These are phyloP conservation scores for Talaromyces islandicus DNA, from an alignment of 2,329 filamentous ascomycete species.

Conservation along the genomic window DNA sequence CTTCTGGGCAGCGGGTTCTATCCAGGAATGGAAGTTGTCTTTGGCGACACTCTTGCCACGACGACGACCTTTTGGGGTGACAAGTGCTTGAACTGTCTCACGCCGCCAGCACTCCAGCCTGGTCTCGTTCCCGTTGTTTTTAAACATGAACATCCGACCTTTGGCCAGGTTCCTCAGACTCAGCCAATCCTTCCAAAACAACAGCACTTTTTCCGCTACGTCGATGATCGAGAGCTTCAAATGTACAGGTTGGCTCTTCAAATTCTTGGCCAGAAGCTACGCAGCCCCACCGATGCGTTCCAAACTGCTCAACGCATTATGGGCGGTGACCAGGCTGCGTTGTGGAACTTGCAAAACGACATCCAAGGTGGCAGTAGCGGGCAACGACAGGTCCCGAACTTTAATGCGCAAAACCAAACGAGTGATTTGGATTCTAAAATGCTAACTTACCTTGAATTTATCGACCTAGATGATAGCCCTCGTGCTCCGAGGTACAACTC, in stretches of 20 bases:
- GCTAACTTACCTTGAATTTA: constrained; percentile 68
- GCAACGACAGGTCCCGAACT: constrained; percentile 39
- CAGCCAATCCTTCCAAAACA: constrained; percentile 43
- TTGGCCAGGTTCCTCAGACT: constrained; percentile 39
- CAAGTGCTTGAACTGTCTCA: constrained; percentile 70
- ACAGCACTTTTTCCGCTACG: constrained; percentile 63
- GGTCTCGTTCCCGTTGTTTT: constrained; percentile 68
- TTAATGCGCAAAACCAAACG: constrained; percentile 36
- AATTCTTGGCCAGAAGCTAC: constrained; percentile 42
- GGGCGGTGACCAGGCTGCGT: constrained; percentile 36
- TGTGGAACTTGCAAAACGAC: constrained; percentile 45
- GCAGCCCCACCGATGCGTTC: constrained; percentile 42
- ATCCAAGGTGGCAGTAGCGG: constrained; percentile 36
- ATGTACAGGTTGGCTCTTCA: constrained; percentile 40
- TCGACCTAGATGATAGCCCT: constrained; percentile 70
- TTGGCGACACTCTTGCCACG: constrained; percentile 64
- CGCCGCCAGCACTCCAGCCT: constrained; percentile 63
- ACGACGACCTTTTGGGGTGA: constrained; percentile 78
- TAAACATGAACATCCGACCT: constrained; percentile 49
- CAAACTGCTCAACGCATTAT: constrained; percentile 44
- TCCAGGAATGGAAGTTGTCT: constrained; percentile 75
- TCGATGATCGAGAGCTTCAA: constrained; percentile 43
- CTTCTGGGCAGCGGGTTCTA: constrained; percentile 76
- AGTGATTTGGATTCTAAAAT: constrained; percentile 61
- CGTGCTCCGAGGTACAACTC: constrained; percentile 63